These are phyloP conservation scores for Paraphoma chrysanthemicola DNA, from an alignment of 2,329 filamentous ascomycete species.

Conservation along the genomic window DNA sequence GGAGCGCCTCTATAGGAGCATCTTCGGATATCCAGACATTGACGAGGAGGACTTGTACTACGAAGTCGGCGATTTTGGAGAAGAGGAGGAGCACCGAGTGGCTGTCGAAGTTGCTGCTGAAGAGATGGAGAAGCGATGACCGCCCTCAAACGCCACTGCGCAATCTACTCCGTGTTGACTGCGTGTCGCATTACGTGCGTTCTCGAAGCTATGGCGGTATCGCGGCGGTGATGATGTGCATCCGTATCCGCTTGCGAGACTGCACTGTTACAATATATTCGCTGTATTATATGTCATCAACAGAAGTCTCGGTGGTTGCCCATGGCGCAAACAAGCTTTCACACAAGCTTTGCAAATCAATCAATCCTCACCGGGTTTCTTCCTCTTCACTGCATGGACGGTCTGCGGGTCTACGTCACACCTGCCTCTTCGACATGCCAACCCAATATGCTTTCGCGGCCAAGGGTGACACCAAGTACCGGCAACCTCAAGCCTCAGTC, in stretches of 20 bases:
- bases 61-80: constrained; percentile 34
- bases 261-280: constrained; percentile 26
- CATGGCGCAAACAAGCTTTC: constrained; percentile 6
- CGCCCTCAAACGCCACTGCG: not conserved
- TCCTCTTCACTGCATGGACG: not conserved
- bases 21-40: constrained; percentile 40
- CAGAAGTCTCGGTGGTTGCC: constrained; percentile 21
- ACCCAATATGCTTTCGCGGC: constrained; percentile 3
- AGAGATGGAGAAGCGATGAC: not conserved
- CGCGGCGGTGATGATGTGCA: not conserved
- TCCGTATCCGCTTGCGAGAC: constrained; percentile 14
- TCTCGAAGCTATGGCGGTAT: not conserved
- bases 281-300: constrained; percentile 38
- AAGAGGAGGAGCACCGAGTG: constrained; percentile 26
- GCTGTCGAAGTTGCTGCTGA: constrained; percentile 4
- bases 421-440: constrained; percentile 1
- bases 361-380: not conserved
- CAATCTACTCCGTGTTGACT: not conserved
- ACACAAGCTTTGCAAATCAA: constrained; percentile 13
- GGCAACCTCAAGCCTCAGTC: not conserved
- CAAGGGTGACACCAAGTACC: not conserved
- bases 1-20: constrained; percentile 38
- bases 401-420: constrained; percentile 10
- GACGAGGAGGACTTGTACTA: constrained; percentile 44
- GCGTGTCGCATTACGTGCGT: not conserved